phyloP scores from a whole-genome alignment of 352 stramenopile genomes.

The Globisporangium abappressorium region DNA sequence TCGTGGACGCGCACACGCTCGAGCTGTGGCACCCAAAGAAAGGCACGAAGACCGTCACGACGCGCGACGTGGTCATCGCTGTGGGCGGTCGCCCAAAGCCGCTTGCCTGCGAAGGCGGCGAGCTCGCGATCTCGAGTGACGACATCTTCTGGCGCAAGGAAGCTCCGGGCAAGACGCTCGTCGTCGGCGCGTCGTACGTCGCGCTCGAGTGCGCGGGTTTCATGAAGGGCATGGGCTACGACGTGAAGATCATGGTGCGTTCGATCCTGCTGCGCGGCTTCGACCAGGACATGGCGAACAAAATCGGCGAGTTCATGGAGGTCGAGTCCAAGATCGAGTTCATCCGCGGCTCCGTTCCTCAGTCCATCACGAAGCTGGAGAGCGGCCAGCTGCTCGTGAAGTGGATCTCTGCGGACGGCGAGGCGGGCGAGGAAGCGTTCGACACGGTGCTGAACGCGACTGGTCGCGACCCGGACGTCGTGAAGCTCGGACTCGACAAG shows the following conservation, averaged over 20 bases:
- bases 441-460: slow-evolving; percentile 96
- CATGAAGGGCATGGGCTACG: slow-evolving; percentile 93
- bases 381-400: slow-evolving; percentile 80
- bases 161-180: slow-evolving; percentile 94
- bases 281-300: slow-evolving; percentile 95
- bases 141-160: slow-evolving; percentile 85
- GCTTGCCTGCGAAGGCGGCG: slow-evolving; percentile 87
- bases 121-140: slow-evolving; percentile 92
- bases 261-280: slow-evolving; percentile 97
- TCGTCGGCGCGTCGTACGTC: slow-evolving; percentile 97
- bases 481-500: slow-evolving; percentile 86
- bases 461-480: slow-evolving; percentile 92
- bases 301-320: slow-evolving; percentile 94
- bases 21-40: slow-evolving; percentile 88
- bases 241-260: slow-evolving; percentile 96
- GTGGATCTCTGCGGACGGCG: slow-evolving; percentile 59
- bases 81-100: slow-evolving; percentile 91
- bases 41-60: slow-evolving; percentile 90
- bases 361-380: slow-evolving; percentile 90
- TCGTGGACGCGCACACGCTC: slow-evolving; percentile 93
- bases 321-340: slow-evolving; percentile 90
- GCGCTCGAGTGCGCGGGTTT: slow-evolving; percentile 98
- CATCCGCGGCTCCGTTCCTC: slow-evolving; percentile 86
- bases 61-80: slow-evolving; percentile 93
- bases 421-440: slow-evolving; percentile 85